Conservation (phyloP, 2,329 filamentous ascomycete genomes). For the Colletotrichum paranaense region DNA sequence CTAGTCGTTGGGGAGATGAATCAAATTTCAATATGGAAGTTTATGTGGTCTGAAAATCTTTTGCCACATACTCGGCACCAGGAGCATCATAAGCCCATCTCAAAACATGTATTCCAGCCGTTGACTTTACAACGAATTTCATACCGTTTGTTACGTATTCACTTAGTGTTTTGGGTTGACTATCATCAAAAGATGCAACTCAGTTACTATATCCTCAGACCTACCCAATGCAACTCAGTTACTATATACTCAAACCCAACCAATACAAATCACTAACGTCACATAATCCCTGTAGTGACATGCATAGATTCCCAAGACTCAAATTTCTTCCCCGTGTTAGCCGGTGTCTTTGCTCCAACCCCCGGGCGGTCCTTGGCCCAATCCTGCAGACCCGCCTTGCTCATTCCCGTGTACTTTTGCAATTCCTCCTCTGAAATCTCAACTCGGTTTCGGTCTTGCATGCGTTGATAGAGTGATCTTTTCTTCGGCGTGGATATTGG, state of each 20-base stretch:
- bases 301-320: background rate
- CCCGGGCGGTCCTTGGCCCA: conserved; percentile 52
- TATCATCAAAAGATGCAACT: too few relatives aligned
- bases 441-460: conserved; percentile 44
- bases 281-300: background rate
- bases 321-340: background rate
- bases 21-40: too few relatives aligned
- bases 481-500: conserved; percentile 20
- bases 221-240: too few relatives aligned
- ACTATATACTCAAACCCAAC: background rate
- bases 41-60: too few relatives aligned
- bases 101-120: too few relatives aligned
- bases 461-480: conserved; percentile 45
- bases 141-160: too few relatives aligned
- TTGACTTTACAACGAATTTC: too few relatives aligned
- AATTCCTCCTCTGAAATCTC: conserved; percentile 52
- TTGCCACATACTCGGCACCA: too few relatives aligned
- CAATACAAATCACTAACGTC: background rate
- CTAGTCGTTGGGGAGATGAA: too few relatives aligned
- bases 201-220: too few relatives aligned
- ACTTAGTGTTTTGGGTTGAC: too few relatives aligned
- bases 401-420: conserved; percentile 54
- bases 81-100: too few relatives aligned
- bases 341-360: conserved; percentile 42
- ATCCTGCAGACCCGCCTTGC: conserved; percentile 41